These are phyloP conservation scores for Hypsizygus marmoreus DNA, from an alignment of 768 basidiomycete species.

Conservation along the genomic window DNA sequence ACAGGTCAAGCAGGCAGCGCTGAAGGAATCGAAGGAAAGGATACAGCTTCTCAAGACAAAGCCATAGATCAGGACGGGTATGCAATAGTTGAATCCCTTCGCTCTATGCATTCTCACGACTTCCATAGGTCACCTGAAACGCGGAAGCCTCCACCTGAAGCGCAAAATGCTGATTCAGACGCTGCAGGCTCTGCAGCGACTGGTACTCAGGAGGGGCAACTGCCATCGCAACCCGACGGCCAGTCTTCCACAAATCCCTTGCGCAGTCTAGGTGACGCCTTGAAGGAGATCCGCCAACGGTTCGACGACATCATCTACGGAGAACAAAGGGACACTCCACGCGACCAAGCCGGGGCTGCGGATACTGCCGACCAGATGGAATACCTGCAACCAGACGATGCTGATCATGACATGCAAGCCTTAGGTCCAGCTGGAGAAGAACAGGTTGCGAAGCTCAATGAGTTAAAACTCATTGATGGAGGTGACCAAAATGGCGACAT, in stretches of 20 bases:
- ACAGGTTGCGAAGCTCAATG: constrained; percentile 76
- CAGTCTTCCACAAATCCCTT: constrained; percentile 52
- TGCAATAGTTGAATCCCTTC: constrained; percentile 10
- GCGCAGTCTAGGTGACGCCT: constrained; percentile 81
- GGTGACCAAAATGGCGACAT: constrained; percentile 35
- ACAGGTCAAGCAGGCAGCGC: constrained; percentile 33
- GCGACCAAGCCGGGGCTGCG: constrained; percentile 39
- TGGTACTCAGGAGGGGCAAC: constrained; percentile 48
- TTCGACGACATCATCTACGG: constrained; percentile 77
- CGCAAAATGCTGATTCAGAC: constrained; percentile 20
- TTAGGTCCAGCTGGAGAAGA: constrained; percentile 87
- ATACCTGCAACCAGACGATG: constrained; percentile 72
- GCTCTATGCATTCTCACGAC: neutral
- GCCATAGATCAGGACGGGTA: constrained; percentile 34
- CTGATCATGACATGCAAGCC: constrained; percentile 79
- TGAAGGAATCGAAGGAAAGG: constrained; percentile 29
- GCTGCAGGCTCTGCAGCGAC: constrained; percentile 36
- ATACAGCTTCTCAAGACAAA: constrained; percentile 29
- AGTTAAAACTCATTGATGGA: constrained; percentile 76
- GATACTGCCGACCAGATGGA: constrained; percentile 60
- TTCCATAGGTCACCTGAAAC: constrained; percentile 19
- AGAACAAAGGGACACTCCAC: constrained; percentile 31
- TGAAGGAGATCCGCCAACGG: constrained; percentile 80
- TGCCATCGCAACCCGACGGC: constrained; percentile 39
- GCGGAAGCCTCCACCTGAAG: constrained; percentile 18